Base-by-base conservation (phyloP, 2,329 filamentous ascomycete species). In the Trichoderma sp. region DNA sequence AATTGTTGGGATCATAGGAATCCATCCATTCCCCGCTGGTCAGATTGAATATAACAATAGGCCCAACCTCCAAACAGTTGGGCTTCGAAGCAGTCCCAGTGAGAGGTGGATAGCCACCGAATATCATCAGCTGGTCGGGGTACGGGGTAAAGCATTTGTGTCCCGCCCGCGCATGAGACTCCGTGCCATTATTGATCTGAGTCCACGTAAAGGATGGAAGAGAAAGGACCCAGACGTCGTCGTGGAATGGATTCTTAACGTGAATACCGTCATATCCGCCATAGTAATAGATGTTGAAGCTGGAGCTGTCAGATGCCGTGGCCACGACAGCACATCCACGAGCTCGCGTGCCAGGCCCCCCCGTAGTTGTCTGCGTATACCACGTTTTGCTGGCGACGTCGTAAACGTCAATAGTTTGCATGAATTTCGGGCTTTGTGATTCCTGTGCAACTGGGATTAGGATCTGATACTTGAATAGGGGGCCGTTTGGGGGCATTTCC, bases 211-310 rank as follows among this genome's bases (percentile, higher is more conserved):
- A 96, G 0, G 90, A 90, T 0, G 93, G 93, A 6, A 96, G 81
- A 0, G 91, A 92, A 14, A 96, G 82, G 26, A 94, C 90, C 91
- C 91, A 96, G 77, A 95, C 90, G 58, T 92, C 91, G 70, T 93
- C 88, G 66, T 78, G 83, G 71, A 83, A 86, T 18, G 77, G 70
- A 0, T 79, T 69, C 0, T 55, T 63, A 0, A 69, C 32, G 68
- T 84, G 69, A 6, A 89, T 72, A 0, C 86, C 88, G 68, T 88
- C 80, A 75, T 91, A 94, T 0, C 93, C 93, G 18, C 91, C 93
- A 73, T 93, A 96, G 80, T 92, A 93, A 81, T 95, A 94, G 60
- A 96, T 89, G 76, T 94, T 94, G 78, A 90, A 92, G 69, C 90
- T 93, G 13, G 90, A 91, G 39, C 83, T 84, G 75, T 94, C 91